These are phyloP conservation scores for Fusarium stilboides DNA, from an alignment of 2,329 filamentous ascomycete genomes.

Conservation along the genomic window DNA sequence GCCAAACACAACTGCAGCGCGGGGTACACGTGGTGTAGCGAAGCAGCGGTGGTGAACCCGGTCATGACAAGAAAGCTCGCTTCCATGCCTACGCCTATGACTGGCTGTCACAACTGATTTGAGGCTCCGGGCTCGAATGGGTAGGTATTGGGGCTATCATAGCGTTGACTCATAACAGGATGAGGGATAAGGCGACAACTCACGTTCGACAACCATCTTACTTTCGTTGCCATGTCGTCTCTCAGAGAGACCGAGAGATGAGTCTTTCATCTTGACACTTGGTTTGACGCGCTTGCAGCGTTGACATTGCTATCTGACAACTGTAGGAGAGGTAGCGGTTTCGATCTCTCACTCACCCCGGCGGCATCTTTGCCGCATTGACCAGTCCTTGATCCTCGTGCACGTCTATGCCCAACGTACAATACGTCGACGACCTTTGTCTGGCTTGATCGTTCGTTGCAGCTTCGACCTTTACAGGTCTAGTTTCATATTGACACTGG, in stretches of 20 bases:
- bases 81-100: slow-evolving; percentile 27
- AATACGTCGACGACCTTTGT: slow-evolving; percentile 15
- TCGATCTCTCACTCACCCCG: slow-evolving; percentile 30
- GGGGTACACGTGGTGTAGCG: slow-evolving; percentile 43
- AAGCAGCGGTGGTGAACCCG: slow-evolving; percentile 26
- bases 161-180: slow-evolving; percentile 33
- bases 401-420: slow-evolving; percentile 45
- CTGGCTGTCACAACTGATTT: slow-evolving; percentile 24
- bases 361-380: slow-evolving; percentile 28
- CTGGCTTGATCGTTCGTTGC: slow-evolving; percentile 24
- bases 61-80: slow-evolving; percentile 19
- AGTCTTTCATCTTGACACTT: slow-evolving; percentile 13
- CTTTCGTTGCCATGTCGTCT: not conserved
- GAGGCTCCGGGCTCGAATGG: slow-evolving; percentile 30
- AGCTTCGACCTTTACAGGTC: slow-evolving; percentile 19
- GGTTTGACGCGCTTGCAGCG: slow-evolving; percentile 19
- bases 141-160: slow-evolving; percentile 12
- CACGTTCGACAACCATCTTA: not conserved
- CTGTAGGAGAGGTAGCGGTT: slow-evolving; percentile 14
- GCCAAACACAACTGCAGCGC: slow-evolving; percentile 36
- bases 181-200: not conserved
- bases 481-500: slow-evolving; percentile 7
- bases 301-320: slow-evolving; percentile 14
- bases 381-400: slow-evolving; percentile 40
- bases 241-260: not conserved